Evolutionary conservation across 177 flowering plant species (phyloP).

Genomic region (Tripterygium wilfordii): DNA sequence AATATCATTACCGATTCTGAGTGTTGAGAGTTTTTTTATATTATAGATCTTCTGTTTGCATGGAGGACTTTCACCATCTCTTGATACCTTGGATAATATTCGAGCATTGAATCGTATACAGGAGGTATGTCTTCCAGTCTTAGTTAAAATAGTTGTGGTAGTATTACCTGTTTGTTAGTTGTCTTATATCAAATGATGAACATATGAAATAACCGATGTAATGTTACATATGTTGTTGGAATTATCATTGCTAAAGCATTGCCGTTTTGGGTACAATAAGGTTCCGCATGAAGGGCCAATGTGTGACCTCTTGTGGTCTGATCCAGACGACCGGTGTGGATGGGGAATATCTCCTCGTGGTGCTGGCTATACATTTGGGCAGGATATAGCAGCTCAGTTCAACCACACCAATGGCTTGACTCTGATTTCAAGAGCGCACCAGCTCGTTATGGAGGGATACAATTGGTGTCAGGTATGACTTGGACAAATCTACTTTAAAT

Average conservation of each 20-base stretch:
- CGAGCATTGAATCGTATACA: constrained; percentile 92
- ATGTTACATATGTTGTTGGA: neutral
- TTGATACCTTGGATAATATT: constrained; percentile 90
- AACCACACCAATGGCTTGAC: constrained; percentile 85
- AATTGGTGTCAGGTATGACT: constrained; percentile 81
- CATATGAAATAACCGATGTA: neutral
- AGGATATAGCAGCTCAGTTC: constrained; percentile 83
- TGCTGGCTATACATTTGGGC: constrained; percentile 91
- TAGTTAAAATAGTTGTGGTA: neutral
- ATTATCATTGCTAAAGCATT: neutral
- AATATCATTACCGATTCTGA: constrained; percentile 17
- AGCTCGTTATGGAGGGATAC: constrained; percentile 92
- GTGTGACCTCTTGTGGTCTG: constrained; percentile 95
- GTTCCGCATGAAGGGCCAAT: constrained; percentile 97
- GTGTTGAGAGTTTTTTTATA: constrained; percentile 1
- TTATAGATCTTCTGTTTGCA: constrained; percentile 90
- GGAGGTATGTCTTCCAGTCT: constrained; percentile 34
- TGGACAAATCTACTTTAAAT: neutral
- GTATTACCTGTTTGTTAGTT: neutral
- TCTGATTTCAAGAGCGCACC: constrained; percentile 84
- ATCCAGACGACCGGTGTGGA: constrained; percentile 89
- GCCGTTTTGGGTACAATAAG: constrained; percentile 17
- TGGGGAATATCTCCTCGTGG: constrained; percentile 96
- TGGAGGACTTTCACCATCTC: constrained; percentile 96
- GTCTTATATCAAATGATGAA: neutral